These are phyloP conservation scores for Apiospora aurea DNA, from an alignment of 2,329 filamentous ascomycete genomes.

Conservation along the genomic window DNA sequence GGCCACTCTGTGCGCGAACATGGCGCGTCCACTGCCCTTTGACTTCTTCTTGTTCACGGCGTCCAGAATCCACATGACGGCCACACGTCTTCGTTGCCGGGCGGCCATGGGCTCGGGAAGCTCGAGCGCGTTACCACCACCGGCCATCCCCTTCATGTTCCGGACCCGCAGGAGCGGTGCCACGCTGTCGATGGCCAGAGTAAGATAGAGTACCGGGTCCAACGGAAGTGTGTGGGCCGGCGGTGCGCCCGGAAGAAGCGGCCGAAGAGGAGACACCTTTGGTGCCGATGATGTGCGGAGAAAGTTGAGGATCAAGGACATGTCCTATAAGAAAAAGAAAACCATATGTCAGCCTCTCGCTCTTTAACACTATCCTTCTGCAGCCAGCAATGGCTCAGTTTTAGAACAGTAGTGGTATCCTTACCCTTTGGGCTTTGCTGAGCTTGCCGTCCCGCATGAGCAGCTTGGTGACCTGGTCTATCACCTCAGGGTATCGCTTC, in stretches of 20 bases:
- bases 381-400: constrained; percentile 4
- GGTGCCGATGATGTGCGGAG: constrained; percentile 87
- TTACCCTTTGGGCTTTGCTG: constrained; percentile 85
- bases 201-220: constrained; percentile 89
- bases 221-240: constrained; percentile 82
- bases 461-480: constrained; percentile 87
- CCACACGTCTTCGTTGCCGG: constrained; percentile 78
- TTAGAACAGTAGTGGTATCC: constrained; percentile 37
- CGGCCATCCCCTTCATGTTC: constrained; percentile 77
- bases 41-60: constrained; percentile 81
- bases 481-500: constrained; percentile 83
- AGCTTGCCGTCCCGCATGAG: constrained; percentile 94
- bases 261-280: constrained; percentile 72
- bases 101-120: constrained; percentile 79
- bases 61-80: constrained; percentile 89
- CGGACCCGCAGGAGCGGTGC: constrained; percentile 86
- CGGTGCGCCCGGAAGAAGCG: constrained; percentile 78
- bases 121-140: constrained; percentile 85
- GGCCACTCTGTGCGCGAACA: constrained; percentile 80
- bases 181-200: constrained; percentile 89
- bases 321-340: constrained; percentile 65
- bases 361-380: background rate
- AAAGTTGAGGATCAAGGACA: constrained; percentile 81
- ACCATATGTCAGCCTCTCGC: constrained; percentile 28
- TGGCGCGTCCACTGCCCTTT: constrained; percentile 72